Evolutionary conservation across 257 asterid species (phyloP).

Genomic region (Solanum paucissectum): DNA sequence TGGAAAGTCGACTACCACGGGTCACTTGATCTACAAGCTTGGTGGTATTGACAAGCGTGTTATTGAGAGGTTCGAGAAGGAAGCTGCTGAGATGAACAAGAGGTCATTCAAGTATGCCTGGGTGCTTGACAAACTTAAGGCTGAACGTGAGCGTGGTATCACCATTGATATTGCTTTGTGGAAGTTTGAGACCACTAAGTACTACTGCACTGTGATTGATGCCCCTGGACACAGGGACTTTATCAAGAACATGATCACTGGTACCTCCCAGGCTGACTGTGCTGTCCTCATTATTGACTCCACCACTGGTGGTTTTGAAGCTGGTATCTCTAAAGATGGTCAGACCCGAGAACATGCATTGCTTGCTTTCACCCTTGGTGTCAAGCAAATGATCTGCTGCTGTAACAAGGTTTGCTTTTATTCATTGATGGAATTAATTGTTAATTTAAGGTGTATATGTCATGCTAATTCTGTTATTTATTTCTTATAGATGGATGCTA

Average conservation of each 20-base stretch:
- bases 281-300: conserved; percentile 77
- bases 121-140: conserved; percentile 89
- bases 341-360: conserved; percentile 85
- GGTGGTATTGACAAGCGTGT: conserved; percentile 88
- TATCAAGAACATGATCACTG: conserved; percentile 78
- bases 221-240: conserved; percentile 87
- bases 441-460: background rate
- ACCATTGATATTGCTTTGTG: conserved; percentile 80
- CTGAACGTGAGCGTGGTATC: conserved; percentile 86
- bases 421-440: too few species aligned
- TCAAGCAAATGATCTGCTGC: conserved; percentile 75
- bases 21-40: conserved; percentile 65
- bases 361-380: conserved; percentile 79
- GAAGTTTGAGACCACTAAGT: conserved; percentile 82
- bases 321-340: conserved; percentile 79
- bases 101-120: conserved; percentile 86
- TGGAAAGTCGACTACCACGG: conserved; percentile 38
- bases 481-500: background rate
- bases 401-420: conserved; percentile 48
- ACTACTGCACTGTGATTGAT: conserved; percentile 82
- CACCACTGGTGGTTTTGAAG: conserved; percentile 86
- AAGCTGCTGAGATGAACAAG: conserved; percentile 84
- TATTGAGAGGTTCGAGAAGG: conserved; percentile 81
- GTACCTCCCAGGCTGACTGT: conserved; percentile 84
- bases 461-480: background rate